These are phyloP conservation scores for Piper betle DNA, from an alignment of 164 flowering plant genomes.

Conservation along the genomic window DNA sequence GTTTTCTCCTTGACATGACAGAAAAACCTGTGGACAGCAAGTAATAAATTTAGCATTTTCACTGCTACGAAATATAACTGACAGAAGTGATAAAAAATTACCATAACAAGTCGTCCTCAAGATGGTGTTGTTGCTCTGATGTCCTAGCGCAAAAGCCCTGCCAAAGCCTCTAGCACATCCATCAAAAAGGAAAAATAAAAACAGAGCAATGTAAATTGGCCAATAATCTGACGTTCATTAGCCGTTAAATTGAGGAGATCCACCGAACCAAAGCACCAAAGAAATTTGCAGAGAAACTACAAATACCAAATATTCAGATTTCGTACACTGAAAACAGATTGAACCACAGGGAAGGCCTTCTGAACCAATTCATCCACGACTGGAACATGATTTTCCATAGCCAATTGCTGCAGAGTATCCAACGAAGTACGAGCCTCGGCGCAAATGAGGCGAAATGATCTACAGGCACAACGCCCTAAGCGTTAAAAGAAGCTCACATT, in stretches of 20 bases:
- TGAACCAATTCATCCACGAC: conserved; percentile 31
- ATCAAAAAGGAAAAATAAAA: not conserved
- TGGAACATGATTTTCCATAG: conserved; percentile 15
- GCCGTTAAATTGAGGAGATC: not conserved
- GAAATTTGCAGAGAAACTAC: not conserved
- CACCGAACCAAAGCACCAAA: no score
- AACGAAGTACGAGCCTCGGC: conserved; percentile 22
- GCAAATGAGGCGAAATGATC: conserved; percentile 55
- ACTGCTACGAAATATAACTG: not conserved
- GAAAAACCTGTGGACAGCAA: conserved; percentile 38
- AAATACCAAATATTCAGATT: not conserved
- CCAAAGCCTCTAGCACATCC: conserved; percentile 1
- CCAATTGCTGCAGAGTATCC: conserved; percentile 29
- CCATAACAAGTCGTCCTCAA: conserved; percentile 43
- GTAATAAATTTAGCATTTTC: not conserved
- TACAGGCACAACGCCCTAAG: conserved; percentile 22
- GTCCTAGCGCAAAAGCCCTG: conserved; percentile 57
- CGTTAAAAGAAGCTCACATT: conserved; percentile 6
- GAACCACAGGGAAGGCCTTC: conserved; percentile 31
- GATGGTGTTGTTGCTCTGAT: conserved; percentile 29
- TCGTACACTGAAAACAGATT: conserved; percentile 44
- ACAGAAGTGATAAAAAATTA: conserved; percentile 7
- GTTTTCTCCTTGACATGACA: conserved; percentile 23
- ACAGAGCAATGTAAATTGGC: not conserved
- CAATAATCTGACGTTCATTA: no score